These are phyloP conservation scores for Fimicolochytrium jonesii DNA, from an alignment of 192 early-diverging fungal species.

Conservation along the genomic window DNA sequence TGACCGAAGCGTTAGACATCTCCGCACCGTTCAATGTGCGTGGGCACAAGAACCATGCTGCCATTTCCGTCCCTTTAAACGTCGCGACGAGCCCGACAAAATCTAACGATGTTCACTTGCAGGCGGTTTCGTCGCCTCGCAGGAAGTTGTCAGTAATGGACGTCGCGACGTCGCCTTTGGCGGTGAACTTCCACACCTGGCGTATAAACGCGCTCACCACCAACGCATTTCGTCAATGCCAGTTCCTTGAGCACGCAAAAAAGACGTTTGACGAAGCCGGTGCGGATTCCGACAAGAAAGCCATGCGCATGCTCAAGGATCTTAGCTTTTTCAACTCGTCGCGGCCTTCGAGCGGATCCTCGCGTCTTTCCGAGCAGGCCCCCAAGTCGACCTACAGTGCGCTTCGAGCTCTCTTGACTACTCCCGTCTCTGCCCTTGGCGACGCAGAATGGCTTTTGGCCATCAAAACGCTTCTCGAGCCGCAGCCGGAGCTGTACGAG, in stretches of 20 bases:
- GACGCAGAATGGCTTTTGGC: constrained; percentile 21
- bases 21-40: too few relatives aligned
- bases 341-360: too few relatives aligned
- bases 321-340: too few relatives aligned
- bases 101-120: too few relatives aligned
- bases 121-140: constrained; percentile 1
- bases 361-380: too few relatives aligned
- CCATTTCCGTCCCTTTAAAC: too few relatives aligned
- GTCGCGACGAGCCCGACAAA: too few relatives aligned
- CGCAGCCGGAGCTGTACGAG: constrained; percentile 9
- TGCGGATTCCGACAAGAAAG: neutral
- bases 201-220: constrained; percentile 17
- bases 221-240: constrained; percentile 2
- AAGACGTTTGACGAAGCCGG: neutral
- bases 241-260: neutral
- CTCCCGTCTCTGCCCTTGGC: neutral
- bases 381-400: neutral
- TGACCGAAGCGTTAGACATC: too few relatives aligned
- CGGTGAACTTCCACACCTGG: constrained; percentile 30
- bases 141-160: constrained; percentile 8
- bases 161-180: constrained; percentile 20
- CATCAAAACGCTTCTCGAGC: constrained; percentile 10
- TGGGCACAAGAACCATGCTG: too few relatives aligned
- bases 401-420: neutral
- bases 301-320: constrained; percentile 11